phyloP scores from a whole-genome alignment of 805 yeast genomes.

The Cyberlindnera xylosilytica region DNA sequence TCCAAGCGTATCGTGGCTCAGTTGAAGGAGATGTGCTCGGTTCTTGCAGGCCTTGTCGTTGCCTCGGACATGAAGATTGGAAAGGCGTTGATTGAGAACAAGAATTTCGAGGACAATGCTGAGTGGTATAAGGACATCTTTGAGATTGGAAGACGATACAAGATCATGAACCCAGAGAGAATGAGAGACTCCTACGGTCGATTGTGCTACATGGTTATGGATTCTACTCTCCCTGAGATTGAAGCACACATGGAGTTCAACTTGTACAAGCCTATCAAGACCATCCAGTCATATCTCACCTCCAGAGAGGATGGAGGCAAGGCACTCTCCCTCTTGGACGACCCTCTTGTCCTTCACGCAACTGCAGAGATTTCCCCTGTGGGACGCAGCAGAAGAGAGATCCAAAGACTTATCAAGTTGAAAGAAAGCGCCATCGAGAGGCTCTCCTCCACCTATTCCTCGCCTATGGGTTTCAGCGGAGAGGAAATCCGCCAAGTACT shows the following conservation, averaged over 20 bases:
- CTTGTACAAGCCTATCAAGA: constrained; percentile 65
- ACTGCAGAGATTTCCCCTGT: constrained; percentile 64
- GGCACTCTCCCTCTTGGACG: constrained; percentile 48
- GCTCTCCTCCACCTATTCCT: constrained; percentile 48
- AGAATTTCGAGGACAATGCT: constrained; percentile 65
- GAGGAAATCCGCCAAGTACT: constrained; percentile 71
- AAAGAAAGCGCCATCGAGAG: constrained; percentile 70
- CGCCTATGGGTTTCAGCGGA: constrained; percentile 38
- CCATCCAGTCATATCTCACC: constrained; percentile 49
- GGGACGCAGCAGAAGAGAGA: constrained; percentile 49
- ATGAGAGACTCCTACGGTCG: constrained; percentile 80
- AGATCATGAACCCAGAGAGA: constrained; percentile 79
- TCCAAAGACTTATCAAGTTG: constrained; percentile 56
- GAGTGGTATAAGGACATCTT: constrained; percentile 70
- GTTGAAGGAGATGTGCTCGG: constrained; percentile 72
- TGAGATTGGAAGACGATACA: constrained; percentile 78
- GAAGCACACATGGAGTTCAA: constrained; percentile 72
- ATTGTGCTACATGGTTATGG: constrained; percentile 82
- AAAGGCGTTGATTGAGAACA: constrained; percentile 57
- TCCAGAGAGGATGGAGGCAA: constrained; percentile 36
- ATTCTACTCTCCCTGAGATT: constrained; percentile 70
- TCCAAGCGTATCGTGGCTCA: constrained; percentile 70
- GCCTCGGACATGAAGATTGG: constrained; percentile 75
- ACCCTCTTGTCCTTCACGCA: constrained; percentile 57
- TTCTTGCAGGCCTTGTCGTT: constrained; percentile 72